Base-by-base conservation (phyloP, 2,329 filamentous ascomycete genomes). In the Nothopassalora personata region DNA sequence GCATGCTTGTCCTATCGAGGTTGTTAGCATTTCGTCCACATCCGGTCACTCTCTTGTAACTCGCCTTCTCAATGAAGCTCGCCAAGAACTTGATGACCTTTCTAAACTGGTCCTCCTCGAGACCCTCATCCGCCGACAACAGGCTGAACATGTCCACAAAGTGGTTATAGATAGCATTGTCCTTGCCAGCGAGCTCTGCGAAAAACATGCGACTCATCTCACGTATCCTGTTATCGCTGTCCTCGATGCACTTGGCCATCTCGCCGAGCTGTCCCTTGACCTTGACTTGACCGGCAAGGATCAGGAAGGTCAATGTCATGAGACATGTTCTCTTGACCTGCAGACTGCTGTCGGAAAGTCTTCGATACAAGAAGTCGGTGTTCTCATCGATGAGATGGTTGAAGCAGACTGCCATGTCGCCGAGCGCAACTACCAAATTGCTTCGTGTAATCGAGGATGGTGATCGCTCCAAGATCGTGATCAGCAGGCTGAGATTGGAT, bases 381-480 rank as follows among this genome's bases (percentile, higher is more conserved):
- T 99, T 97, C 76, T 99, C 95, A 71, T 99, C 95, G 67, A 99
- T 97, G 53, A 99, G 84, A 71, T 99, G 94, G 72, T 99, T 99
- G 82, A 99, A 99, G 82, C 92, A 97, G 23, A 99, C 94, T 0
- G 95, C 95, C 94, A 99, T 99, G 72, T 99, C 94, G 43, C 94
- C 94, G 0, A 99, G 85, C 0, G 94, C 93, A 67, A 99, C 96
- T 18, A 99, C 95, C 9, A 95, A 90, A 71, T 99, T 99, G 68
- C 90, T 96, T 54, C 94, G 87, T 43, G 96, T 93, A 18, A 92
- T 96, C 1, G 95, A 89, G 69, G 97, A 91, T 33, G 90, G 85
- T 1, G 91, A 97, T 31, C 91, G 87, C 77, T 99, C 94, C 80
- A 99, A 92, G 69, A 99, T 97, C 15, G 93, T 97, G 75, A 99